phyloP scores from a whole-genome alignment of 2,329 filamentous ascomycete species.

The Botrytis fabae region DNA sequence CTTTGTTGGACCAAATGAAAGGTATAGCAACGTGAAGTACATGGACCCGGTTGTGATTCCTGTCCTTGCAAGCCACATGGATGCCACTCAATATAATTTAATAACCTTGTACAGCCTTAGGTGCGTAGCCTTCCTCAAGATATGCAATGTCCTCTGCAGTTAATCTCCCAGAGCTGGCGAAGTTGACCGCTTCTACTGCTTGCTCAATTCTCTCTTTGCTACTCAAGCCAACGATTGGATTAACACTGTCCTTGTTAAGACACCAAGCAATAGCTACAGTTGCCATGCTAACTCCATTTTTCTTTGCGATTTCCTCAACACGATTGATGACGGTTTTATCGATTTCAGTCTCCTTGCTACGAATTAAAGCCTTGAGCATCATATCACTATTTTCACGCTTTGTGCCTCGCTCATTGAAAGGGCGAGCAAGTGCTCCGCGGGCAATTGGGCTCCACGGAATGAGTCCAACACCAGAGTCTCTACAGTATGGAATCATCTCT shows the following conservation, averaged over 20 bases:
- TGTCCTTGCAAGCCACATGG: conserved; percentile 17
- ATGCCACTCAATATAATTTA: conserved; percentile 24
- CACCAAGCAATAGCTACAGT: conserved; percentile 60
- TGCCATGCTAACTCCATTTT: conserved; percentile 58
- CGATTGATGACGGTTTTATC: conserved; percentile 41
- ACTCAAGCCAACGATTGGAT: conserved; percentile 56
- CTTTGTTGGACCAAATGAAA: conserved; percentile 3
- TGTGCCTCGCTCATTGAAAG: conserved; percentile 31
- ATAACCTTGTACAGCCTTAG: conserved; percentile 36
- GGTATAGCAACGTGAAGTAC: background rate
- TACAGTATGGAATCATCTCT: conserved; percentile 43
- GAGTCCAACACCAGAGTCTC: conserved; percentile 41
- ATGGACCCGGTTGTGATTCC: background rate
- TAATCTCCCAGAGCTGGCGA: conserved; percentile 47
- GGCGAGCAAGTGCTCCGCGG: conserved; percentile 41
- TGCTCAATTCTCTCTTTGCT: conserved; percentile 56
- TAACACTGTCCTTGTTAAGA: conserved; percentile 47
- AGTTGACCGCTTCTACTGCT: conserved; percentile 47
- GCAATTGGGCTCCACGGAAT: conserved; percentile 46
- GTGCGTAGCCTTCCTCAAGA: conserved; percentile 55
- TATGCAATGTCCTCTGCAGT: conserved; percentile 55
- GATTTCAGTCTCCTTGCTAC: conserved; percentile 34
- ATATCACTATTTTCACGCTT: conserved; percentile 32
- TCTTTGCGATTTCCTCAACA: conserved; percentile 58
- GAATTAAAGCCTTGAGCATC: conserved; percentile 27